Base-by-base conservation (phyloP, 805 yeast genomes). In the Millerozyma miso region DNA sequence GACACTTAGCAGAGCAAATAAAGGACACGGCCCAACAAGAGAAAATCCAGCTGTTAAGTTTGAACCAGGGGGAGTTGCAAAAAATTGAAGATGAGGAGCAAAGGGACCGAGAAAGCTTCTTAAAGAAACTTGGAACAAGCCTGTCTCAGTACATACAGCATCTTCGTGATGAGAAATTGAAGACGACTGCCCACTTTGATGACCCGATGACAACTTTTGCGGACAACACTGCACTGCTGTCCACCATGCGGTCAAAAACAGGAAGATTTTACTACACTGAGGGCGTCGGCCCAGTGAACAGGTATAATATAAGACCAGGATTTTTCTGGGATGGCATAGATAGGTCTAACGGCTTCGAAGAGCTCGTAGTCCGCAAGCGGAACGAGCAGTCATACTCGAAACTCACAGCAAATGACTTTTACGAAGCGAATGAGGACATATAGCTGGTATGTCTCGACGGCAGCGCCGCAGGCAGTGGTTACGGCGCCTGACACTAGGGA, bases 331-430 rank as follows among this genome's bases (percentile, higher is more conserved):
- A 64, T 60, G 97, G 97, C 0, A 81, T 90, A 1, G 90, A 88
- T 62, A 67, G 98, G 45, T 81, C 95, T 0, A 90, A 84, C 56
- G 97, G 96, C 3, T 90, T 85, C 62, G 98, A 90, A 57, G 68
- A 65, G 38, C 67, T 74, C 42, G 75, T 85, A 71, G 71, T 85
- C 49, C 69, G 59, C 29, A 59, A 59, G 40, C 45, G 64, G 19
- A 63, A 54, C 26, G 66, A 65, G 34, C 38, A 32, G 60, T 36
- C 69, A 56, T 51, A 71, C 63, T 2, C 32, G 17, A 37, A 37
- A 16, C 32, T 23, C 2, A 18, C 26, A 3, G 37, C 20, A 5
- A 17, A 26, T 8, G 39, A 37, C 2, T 20, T 31, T n/a, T 37
- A 37, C 16, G 39, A 37, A 10, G 17, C 20, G 4, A 26, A 35